These are phyloP conservation scores for Fusarium pilosicola DNA, from an alignment of 2,329 filamentous ascomycete genomes.

Conservation along the genomic window DNA sequence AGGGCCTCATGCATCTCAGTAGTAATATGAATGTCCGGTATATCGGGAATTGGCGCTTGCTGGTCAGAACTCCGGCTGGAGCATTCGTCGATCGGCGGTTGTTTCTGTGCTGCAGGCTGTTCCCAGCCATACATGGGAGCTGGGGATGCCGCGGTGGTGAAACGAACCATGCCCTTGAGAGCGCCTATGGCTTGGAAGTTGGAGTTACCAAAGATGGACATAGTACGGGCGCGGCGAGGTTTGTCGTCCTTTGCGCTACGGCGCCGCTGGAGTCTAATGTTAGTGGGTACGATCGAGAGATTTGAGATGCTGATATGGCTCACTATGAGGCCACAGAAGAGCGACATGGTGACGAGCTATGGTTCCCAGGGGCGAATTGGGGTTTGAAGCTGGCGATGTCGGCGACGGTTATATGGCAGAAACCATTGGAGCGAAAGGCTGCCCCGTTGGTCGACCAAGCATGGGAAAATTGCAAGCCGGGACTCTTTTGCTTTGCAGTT, in stretches of 20 bases:
- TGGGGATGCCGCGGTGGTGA: slow-evolving; percentile 46
- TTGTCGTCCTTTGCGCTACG: slow-evolving; percentile 25
- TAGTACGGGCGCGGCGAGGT: slow-evolving; percentile 49
- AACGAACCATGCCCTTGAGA: slow-evolving; percentile 49
- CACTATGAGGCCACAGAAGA: slow-evolving; percentile 40
- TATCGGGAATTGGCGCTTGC: slow-evolving; percentile 37
- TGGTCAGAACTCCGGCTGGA: slow-evolving; percentile 40
- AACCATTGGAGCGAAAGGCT: slow-evolving; percentile 36
- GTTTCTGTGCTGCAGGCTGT: slow-evolving; percentile 30
- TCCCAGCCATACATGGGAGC: slow-evolving; percentile 40
- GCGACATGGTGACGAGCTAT: slow-evolving; percentile 27
- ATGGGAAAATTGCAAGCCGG: neutral
- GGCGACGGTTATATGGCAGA: slow-evolving; percentile 24
- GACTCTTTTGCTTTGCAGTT: neutral
- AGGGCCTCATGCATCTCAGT: slow-evolving; percentile 61
- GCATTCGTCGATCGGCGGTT: slow-evolving; percentile 33
- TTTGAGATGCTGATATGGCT: neutral
- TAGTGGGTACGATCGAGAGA: neutral
- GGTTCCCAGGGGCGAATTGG: slow-evolving; percentile 9
- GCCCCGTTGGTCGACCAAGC: slow-evolving; percentile 10
- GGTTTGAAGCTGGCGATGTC: slow-evolving; percentile 33
- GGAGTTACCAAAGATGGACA: slow-evolving; percentile 54
- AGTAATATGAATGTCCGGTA: slow-evolving; percentile 55
- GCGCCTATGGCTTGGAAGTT: slow-evolving; percentile 45
- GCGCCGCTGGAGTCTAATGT: slow-evolving; percentile 25